Conservation (phyloP, 2,329 filamentous ascomycete species). For the Rhynchosporium graminicola region DNA sequence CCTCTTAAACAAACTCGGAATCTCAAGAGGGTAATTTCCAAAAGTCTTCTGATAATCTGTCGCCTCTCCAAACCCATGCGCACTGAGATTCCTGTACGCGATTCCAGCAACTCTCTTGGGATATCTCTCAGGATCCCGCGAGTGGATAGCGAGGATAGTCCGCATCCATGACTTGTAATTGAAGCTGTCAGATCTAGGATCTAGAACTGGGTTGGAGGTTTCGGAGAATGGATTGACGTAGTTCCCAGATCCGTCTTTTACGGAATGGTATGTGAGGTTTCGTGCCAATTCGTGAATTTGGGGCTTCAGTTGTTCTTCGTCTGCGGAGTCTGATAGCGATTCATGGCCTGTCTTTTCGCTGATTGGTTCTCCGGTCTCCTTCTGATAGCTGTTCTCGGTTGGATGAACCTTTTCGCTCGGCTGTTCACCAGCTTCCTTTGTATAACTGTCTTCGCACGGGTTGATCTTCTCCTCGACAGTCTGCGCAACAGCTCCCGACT, state of each 20-base stretch:
- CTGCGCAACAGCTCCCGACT: constrained; percentile 4
- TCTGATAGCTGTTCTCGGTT: not conserved
- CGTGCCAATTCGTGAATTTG: constrained; percentile 33
- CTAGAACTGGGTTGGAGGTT: constrained; percentile 52
- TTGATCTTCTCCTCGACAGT: constrained; percentile 13
- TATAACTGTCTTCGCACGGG: not conserved
- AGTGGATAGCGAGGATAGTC: constrained; percentile 51
- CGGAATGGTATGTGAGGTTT: constrained; percentile 33
- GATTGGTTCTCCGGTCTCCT: constrained; percentile 5
- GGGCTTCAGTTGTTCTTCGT: constrained; percentile 30
- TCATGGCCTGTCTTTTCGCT: constrained; percentile 16
- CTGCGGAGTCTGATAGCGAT: constrained; percentile 23
- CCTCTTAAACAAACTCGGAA: constrained; percentile 47
- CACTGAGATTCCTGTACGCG: constrained; percentile 66
- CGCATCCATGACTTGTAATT: constrained; percentile 60
- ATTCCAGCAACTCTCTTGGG: constrained; percentile 62
- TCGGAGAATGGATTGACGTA: constrained; percentile 53
- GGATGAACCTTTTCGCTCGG: no score
- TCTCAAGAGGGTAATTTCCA: constrained; percentile 59
- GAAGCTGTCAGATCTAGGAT: constrained; percentile 56
- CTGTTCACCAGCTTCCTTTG: no score
- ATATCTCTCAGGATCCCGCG: constrained; percentile 54
- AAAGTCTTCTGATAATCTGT: constrained; percentile 73
- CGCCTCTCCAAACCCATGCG: constrained; percentile 66
- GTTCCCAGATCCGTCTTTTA: constrained; percentile 30